A percentile compares a stretch with the other conserved stretches of the same genome.
phyloP scores from a whole-genome alignment of 345 rosid genomes.

The Salix caprea region DNA sequence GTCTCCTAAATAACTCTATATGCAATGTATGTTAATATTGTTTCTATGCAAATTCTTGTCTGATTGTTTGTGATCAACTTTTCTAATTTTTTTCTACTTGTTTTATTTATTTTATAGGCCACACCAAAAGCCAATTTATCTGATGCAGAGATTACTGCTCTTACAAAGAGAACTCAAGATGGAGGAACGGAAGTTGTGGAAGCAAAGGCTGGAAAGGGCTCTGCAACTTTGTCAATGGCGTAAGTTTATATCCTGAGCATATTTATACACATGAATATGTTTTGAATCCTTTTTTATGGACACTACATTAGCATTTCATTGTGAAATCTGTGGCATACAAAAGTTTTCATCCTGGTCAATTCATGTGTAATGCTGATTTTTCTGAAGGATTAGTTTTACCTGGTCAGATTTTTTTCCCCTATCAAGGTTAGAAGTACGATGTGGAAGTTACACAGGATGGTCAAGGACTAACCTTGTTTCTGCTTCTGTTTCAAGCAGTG shows the following conservation, averaged over 20 bases:
- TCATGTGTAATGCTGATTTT: background rate
- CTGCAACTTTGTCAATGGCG: slow-evolving; percentile 92
- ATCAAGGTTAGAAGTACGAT: background rate
- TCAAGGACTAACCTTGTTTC: too few relatives aligned
- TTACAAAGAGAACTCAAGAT: slow-evolving; percentile 82
- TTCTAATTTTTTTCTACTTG: background rate
- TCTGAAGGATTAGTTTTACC: background rate
- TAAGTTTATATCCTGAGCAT: slow-evolving; percentile 34
- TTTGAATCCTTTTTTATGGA: background rate
- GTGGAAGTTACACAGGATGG: background rate
- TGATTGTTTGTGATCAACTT: background rate
- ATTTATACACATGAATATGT: background rate
- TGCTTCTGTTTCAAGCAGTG: too few relatives aligned
- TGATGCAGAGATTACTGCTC: slow-evolving; percentile 54
- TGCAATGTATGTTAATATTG: background rate
- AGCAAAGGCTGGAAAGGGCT: slow-evolving; percentile 93
- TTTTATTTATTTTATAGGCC: slow-evolving; percentile 39
- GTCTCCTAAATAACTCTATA: background rate
- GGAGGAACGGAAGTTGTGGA: slow-evolving; percentile 92
- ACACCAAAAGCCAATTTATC: slow-evolving; percentile 67
- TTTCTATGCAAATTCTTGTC: background rate
- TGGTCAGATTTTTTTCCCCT: background rate
- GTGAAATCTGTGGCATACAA: background rate
- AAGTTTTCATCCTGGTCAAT: background rate
- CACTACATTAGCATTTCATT: background rate